Conservation (phyloP, 163 green algal genomes). For the Chlorella variabilis region DNA sequence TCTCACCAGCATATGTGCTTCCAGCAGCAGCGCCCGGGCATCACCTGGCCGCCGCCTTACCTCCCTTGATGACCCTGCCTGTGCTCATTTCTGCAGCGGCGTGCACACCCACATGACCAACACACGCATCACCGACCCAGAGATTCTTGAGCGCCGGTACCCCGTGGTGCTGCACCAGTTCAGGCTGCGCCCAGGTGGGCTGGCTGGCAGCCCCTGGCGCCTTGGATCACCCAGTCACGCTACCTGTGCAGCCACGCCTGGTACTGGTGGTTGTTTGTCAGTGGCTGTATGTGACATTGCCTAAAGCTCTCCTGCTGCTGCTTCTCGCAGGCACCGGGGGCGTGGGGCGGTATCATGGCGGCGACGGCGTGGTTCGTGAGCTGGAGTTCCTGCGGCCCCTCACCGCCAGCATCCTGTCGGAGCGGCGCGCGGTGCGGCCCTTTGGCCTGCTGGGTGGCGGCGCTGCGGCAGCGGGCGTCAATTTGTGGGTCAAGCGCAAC, state of each 20-base stretch:
- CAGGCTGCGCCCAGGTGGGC: conserved; percentile 70
- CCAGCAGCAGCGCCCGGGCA: background rate
- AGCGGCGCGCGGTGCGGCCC: conserved; percentile 76
- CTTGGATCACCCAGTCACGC: no score
- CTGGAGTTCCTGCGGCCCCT: conserved; percentile 91
- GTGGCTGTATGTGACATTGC: no score
- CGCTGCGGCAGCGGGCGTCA: conserved; percentile 68
- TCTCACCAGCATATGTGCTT: no score
- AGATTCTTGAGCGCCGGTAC: conserved; percentile 95
- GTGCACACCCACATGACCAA: conserved; percentile 99
- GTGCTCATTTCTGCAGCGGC: conserved; percentile 68
- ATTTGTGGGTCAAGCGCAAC: conserved; percentile 71
- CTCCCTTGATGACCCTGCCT: no score
- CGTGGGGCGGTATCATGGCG: conserved; percentile 77
- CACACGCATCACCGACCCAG: conserved; percentile 97
- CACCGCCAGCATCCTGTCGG: conserved; percentile 85
- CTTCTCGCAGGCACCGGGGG: conserved; percentile 76
- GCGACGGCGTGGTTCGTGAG: conserved; percentile 93
- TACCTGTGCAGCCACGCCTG: no score
- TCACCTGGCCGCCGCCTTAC: no score
- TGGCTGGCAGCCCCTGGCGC: no score
- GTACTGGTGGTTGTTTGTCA: no score
- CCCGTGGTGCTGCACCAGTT: conserved; percentile 93
- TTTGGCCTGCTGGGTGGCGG: conserved; percentile 84
- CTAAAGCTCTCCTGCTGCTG: no score